Conservation (phyloP, 2,329 filamentous ascomycete species). For the Fusarium armeniacum region DNA sequence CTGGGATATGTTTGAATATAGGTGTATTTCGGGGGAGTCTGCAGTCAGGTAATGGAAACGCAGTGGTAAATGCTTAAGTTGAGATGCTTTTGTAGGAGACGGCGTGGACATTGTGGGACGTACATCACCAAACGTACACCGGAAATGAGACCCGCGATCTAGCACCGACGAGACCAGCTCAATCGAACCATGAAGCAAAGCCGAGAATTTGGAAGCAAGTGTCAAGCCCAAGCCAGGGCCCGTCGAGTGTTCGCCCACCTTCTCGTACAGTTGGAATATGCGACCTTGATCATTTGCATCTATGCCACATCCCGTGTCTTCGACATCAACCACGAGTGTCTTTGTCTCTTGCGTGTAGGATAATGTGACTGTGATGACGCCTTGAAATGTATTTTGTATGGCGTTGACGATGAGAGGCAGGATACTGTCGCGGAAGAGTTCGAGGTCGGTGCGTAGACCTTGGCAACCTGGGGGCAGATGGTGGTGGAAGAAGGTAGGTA, state of each 20-base stretch:
- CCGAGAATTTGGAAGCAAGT: constrained; percentile 58
- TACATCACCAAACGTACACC: constrained; percentile 39
- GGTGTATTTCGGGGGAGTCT: background rate
- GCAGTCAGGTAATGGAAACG: constrained; percentile 17
- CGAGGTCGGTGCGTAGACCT: constrained; percentile 55
- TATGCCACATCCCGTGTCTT: constrained; percentile 61
- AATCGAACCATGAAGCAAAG: constrained; percentile 56
- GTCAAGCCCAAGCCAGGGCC: constrained; percentile 61
- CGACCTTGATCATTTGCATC: constrained; percentile 52
- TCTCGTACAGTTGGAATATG: constrained; percentile 62
- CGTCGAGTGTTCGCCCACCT: constrained; percentile 54
- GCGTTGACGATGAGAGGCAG: constrained; percentile 59
- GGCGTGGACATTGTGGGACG: background rate
- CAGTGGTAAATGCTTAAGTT: constrained; percentile 1
- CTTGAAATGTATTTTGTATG: constrained; percentile 57
- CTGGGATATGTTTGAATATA: constrained; percentile 19
- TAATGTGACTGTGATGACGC: constrained; percentile 55
- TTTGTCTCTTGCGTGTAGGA: constrained; percentile 51
- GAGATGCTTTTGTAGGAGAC: background rate
- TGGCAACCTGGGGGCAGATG: constrained; percentile 40
- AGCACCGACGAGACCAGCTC: constrained; percentile 55
- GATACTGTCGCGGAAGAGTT: constrained; percentile 59
- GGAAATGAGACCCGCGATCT: constrained; percentile 58
- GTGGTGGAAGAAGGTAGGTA: constrained; percentile 40
- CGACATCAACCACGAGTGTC: constrained; percentile 56